Conservation (phyloP, 2,329 filamentous ascomycete genomes). For the Fusarium zealandicum region DNA sequence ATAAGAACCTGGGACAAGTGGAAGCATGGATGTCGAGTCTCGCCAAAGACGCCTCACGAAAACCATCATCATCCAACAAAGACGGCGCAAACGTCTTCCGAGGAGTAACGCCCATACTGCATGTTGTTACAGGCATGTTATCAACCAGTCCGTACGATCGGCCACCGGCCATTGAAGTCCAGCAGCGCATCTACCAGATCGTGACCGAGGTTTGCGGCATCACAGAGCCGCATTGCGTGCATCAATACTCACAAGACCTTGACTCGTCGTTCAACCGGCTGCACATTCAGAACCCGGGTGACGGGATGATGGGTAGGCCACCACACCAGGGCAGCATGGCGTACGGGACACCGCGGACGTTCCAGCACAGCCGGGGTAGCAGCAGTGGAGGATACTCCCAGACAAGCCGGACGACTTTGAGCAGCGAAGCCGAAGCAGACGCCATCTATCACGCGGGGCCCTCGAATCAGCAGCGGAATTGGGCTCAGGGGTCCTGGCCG, state of each 20-base stretch:
- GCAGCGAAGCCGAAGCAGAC: conserved; percentile 41
- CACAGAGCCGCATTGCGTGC: conserved; percentile 61
- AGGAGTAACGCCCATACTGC: conserved; percentile 60
- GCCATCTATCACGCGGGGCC: conserved; percentile 33
- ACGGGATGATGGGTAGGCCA: conserved; percentile 12
- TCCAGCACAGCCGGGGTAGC: conserved; percentile 43
- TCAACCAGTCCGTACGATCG: conserved; percentile 58
- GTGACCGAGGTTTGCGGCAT: conserved; percentile 57
- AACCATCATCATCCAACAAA: conserved; percentile 44
- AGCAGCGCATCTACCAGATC: conserved; percentile 60
- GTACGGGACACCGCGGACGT: conserved; percentile 42
- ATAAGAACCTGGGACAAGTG: conserved; percentile 73
- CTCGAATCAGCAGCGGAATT: conserved; percentile 33
- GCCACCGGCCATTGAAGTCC: conserved; percentile 60
- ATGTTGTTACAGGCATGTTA: conserved; percentile 63
- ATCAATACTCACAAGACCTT: conserved; percentile 52
- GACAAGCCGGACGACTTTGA: conserved; percentile 44
- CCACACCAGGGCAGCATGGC: conserved; percentile 39
- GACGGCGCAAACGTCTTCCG: conserved; percentile 56
- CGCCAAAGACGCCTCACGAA: conserved; percentile 64
- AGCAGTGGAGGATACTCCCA: conserved; percentile 49
- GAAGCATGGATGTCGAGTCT: conserved; percentile 71
- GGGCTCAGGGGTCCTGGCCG: conserved; percentile 32
- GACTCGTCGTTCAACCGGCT: conserved; percentile 37
- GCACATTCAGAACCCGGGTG: conserved; percentile 25